Evolutionary conservation across 495 filamentous ascomycete species (phyloP), one percentile per base, ranked within the genome.

Genomic region (Tuber borchii): DNA sequence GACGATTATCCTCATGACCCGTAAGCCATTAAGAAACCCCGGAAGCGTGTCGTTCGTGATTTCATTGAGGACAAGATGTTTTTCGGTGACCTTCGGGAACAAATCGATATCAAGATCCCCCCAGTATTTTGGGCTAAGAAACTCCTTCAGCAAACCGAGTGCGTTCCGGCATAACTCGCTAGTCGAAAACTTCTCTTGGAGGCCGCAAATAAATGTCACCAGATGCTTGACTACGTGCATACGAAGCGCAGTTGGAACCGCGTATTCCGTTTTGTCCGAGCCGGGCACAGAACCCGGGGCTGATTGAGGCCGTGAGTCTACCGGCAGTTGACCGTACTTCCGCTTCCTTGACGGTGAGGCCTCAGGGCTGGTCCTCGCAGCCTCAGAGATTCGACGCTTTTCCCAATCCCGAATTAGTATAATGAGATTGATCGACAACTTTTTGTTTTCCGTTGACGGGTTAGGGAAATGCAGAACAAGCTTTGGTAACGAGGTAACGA

Each of bases 351-450:
- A 82, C 34, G 81, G 81, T 39, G 81, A 82, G 42, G 80, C 39
- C 19, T 80, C 80, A 12, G 81, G 81, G n/a, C 81, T 82, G 39
- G 71, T 75, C 34, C 42, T 78, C 45, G 69, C 73, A 74, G 74
- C 75, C 75, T 78, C 79, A 71, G 73, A 73, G 7, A 92, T 88
- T 17, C 93, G 89, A 48, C 89, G 90, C 81, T 95, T 88, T 82
- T 99, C 96, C 95, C 96, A 99, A 68, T 90, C 87, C 90, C 93
- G 93, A 76, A 98, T 92, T 71, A 98, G 83, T 75, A 88, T 90
- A 83, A 98, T 94, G 77, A 99, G 87, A 77, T 94, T 94, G 43
- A 99, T 87, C 0, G 93, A 95, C 6, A 97, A 87, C 83, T 93
- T 97, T 84, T 95, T 96, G 84, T 90, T 93, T 82, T 99, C 96